Evolutionary conservation across 139 green algal genomes (phyloP).

Genomic region (Chlamydomonas sp.): DNA sequence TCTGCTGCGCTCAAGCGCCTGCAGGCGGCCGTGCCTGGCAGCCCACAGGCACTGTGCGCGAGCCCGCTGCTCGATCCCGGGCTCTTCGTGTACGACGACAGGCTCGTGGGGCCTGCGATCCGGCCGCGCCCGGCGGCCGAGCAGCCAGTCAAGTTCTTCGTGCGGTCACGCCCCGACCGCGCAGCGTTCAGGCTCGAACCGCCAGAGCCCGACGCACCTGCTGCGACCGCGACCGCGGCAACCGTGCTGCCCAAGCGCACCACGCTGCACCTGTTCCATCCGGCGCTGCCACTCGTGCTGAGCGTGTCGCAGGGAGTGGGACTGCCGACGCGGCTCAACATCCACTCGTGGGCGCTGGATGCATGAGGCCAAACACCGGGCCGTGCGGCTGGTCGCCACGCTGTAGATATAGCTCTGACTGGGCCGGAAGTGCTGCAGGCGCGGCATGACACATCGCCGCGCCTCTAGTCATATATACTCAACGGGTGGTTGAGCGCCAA

Average conservation of each 20-base stretch:
- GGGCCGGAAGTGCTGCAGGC: too few relatives aligned
- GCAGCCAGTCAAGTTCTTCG: background rate
- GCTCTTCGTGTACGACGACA: slow-evolving; percentile 1
- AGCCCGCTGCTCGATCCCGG: background rate
- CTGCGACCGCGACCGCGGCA: too few relatives aligned
- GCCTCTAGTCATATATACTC: too few relatives aligned
- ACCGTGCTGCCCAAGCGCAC: too few relatives aligned
- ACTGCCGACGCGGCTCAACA: background rate
- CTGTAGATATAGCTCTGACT: too few relatives aligned
- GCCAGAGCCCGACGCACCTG: too few relatives aligned
- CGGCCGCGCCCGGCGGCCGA: background rate
- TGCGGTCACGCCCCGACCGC: background rate
- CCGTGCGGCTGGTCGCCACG: too few relatives aligned
- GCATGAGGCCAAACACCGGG: too few relatives aligned
- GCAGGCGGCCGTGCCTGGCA: slow-evolving; percentile 3
- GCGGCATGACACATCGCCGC: too few relatives aligned
- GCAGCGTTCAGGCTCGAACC: slow-evolving; percentile 3
- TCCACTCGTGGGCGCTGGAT: too few relatives aligned
- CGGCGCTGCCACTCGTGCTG: background rate
- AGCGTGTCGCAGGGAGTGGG: background rate
- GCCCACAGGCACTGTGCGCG: background rate
- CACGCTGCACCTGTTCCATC: slow-evolving; percentile 7
- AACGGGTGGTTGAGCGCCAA: too few relatives aligned
- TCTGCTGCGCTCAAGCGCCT: background rate
- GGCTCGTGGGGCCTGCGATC: background rate